Evolutionary conservation across 2,329 filamentous ascomycete species (phyloP).

Genomic region (Diaporthe velutina): DNA sequence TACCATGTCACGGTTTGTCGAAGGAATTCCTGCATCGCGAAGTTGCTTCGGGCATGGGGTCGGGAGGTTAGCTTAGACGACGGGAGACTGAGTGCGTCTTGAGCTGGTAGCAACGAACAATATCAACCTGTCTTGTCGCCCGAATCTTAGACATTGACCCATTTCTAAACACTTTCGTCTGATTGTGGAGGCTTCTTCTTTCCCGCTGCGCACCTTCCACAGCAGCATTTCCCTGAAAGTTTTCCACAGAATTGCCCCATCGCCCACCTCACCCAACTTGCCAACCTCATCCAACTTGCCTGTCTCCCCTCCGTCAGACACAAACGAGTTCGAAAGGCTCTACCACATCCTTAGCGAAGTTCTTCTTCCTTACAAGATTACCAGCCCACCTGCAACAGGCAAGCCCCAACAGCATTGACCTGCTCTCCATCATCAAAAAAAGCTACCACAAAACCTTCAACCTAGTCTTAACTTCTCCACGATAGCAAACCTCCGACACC

Average conservation of each 20-base stretch:
- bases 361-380: neutral
- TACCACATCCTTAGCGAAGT: neutral
- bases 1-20: neutral
- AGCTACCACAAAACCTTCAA: neutral
- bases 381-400: neutral
- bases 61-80: neutral
- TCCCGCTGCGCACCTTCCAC: neutral
- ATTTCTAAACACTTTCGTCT: neutral
- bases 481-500: neutral
- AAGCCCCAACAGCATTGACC: neutral
- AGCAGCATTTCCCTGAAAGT: neutral
- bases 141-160: neutral
- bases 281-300: slow-evolving; percentile 5
- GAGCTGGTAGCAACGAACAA: neutral
- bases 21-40: neutral
- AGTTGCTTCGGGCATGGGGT: neutral
- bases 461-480: neutral
- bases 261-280: slow-evolving; percentile 33
- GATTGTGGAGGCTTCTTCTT: too few species aligned
- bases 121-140: neutral
- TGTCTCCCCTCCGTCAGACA: slow-evolving; percentile 5
- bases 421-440: neutral
- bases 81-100: neutral
- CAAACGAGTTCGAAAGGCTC: slow-evolving; percentile 17
- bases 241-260: neutral